A percentile compares a stretch with the other conserved stretches of the same genome.
Conservation (phyloP, 2,329 filamentous ascomycete species). For the Diaporthe capsici region DNA sequence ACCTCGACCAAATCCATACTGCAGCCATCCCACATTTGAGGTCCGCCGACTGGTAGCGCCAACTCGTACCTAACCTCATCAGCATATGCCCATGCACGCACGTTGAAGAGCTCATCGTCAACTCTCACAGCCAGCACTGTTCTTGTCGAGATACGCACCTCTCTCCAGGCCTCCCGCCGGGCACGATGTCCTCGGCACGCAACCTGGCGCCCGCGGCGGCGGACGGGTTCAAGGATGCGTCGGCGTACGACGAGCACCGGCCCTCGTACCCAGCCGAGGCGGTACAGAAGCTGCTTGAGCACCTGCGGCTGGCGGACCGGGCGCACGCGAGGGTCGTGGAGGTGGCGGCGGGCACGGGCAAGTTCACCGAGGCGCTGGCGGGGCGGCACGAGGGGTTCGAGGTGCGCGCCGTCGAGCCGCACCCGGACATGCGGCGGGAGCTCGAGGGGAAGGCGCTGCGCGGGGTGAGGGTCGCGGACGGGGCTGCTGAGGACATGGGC, state of each 20-base stretch:
- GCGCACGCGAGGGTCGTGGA: conserved; percentile 57
- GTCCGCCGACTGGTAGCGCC: not conserved
- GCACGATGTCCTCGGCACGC: conserved; percentile 33
- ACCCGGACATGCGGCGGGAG: conserved; percentile 74
- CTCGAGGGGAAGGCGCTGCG: conserved; percentile 70
- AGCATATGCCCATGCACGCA: not conserved
- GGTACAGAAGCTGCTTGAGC: conserved; percentile 69
- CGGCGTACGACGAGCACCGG: conserved; percentile 76
- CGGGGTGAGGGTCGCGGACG: conserved; percentile 68
- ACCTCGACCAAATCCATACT: not conserved
- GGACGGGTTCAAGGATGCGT: conserved; percentile 76
- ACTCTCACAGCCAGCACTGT: not conserved
- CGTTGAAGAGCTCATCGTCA: not conserved
- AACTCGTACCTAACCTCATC: not conserved
- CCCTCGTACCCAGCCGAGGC: conserved; percentile 75
- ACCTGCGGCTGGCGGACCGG: conserved; percentile 65
- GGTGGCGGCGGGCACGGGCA: conserved; percentile 52
- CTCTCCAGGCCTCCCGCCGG: not conserved
- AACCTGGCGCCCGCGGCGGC: conserved; percentile 50
- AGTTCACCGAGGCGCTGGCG: conserved; percentile 61
- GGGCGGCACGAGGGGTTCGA: conserved; percentile 68
- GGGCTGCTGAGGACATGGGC: conserved; percentile 69
- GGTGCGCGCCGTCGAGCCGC: conserved; percentile 71
- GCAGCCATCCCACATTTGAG: not conserved
- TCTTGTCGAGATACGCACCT: not conserved